Conservation (phyloP, 208 protist species). For the Novymonas esmeraldas region DNA sequence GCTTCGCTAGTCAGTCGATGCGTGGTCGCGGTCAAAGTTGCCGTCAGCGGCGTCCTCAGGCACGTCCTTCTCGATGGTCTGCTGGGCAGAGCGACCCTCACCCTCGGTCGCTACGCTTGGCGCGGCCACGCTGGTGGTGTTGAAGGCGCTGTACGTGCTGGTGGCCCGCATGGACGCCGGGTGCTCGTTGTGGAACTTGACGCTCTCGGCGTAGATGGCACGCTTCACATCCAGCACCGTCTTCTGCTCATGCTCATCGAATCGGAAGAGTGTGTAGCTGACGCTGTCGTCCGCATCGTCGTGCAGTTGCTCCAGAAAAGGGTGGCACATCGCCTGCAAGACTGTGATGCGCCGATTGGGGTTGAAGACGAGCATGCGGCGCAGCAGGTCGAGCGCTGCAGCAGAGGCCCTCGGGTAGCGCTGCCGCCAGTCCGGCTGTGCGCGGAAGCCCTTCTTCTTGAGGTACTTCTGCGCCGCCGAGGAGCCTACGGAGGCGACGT, state of each 20-base stretch:
- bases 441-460: constrained; percentile 61
- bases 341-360: constrained; percentile 93
- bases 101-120: constrained; percentile 62
- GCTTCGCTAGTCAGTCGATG: neutral
- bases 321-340: constrained; percentile 88
- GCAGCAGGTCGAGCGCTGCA: constrained; percentile 89
- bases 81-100: constrained; percentile 75
- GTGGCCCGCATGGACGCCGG: constrained; percentile 27
- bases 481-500: constrained; percentile 81
- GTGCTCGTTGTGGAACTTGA: constrained; percentile 72
- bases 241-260: constrained; percentile 79
- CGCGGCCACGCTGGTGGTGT: constrained; percentile 14
- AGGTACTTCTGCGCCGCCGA: constrained; percentile 90
- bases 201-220: constrained; percentile 84
- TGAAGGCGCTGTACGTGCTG: constrained; percentile 31
- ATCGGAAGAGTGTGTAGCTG: constrained; percentile 64
- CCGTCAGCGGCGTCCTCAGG: constrained; percentile 37
- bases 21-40: constrained; percentile 45
- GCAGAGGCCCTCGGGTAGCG: constrained; percentile 80
- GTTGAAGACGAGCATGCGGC: constrained; percentile 93
- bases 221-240: constrained; percentile 83
- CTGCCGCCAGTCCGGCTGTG: constrained; percentile 59
- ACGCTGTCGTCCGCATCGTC: constrained; percentile 79
- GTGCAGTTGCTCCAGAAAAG: constrained; percentile 85
- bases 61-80: constrained; percentile 72